Evolutionary conservation across 495 filamentous ascomycete species (phyloP).

Genomic region (Cetradonia linearis): DNA sequence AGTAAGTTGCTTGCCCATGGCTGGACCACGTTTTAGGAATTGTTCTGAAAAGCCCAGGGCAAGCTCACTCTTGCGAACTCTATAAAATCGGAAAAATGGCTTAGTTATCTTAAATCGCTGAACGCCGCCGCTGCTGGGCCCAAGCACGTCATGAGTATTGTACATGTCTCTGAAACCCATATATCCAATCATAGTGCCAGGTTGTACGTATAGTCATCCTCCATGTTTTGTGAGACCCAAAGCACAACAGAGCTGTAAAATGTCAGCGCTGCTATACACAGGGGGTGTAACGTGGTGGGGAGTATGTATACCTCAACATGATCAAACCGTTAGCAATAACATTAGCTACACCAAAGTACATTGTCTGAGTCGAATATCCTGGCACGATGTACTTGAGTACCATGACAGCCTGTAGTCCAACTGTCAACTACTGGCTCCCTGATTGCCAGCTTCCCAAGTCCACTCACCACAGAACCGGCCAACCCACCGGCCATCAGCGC

Average conservation of each 20-base stretch:
- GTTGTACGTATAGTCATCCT: constrained; percentile 97
- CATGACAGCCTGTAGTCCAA: constrained; percentile 51
- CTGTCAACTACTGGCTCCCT: background rate
- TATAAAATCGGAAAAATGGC: background rate
- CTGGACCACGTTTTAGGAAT: background rate
- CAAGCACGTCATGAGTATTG: background rate
- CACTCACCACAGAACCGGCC: constrained; percentile 68
- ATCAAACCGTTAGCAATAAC: constrained; percentile 77
- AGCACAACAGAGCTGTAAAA: constrained; percentile 65
- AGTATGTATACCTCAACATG: constrained; percentile 61
- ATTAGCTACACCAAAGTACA: constrained; percentile 91
- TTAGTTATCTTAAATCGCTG: background rate
- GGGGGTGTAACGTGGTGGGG: background rate
- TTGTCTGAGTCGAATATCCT: constrained; percentile 65
- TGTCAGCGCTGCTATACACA: constrained; percentile 19
- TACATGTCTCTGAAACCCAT: constrained; percentile 12
- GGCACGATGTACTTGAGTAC: constrained; percentile 86
- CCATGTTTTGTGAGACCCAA: constrained; percentile 98
- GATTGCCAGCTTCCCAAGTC: background rate
- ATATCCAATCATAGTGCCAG: constrained; percentile 56
- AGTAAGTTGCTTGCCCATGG: background rate
- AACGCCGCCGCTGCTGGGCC: background rate
- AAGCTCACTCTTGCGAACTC: background rate
- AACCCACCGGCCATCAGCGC: constrained; percentile 88
- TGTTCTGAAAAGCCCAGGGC: background rate